Evolutionary conservation across 768 basidiomycete species (phyloP), one percentile per base, ranked within the genome.

Genomic region (Mycena vulgaris): DNA sequence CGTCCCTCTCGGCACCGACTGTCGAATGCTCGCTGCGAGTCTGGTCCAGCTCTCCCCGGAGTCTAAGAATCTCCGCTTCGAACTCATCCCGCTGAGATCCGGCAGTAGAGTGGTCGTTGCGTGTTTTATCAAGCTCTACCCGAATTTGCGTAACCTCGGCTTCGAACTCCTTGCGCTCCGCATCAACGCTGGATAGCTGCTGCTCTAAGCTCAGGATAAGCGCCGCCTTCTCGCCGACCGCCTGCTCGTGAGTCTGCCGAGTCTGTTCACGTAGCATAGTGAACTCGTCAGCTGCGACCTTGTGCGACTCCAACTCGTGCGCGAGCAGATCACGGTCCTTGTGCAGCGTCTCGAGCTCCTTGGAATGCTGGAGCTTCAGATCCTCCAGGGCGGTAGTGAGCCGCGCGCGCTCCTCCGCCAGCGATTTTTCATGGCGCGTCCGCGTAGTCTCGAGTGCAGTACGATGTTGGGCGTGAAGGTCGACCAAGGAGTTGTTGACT

Each of bases 251-350:
- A 39, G 72, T 76, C 60, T 83, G 75, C 10, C 79, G 81, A 25
- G 79, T 72, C 75, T 86, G 82, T 66, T 85, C 88, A 70, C 78
- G 88, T 30, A 85, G 66, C 27, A 83, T 69, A 19, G 87, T 83
- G 60, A 90, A 86, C 75, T 83, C 90, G 64, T 86, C 83, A 7
- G 85, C 82, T 13, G 86, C 84, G 47, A 77, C 83, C 76, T 90
- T 92, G 77, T 89, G 82, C 11, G 87, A 83, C 73, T 91, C 89
- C 17, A 94, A 79, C 76, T 95, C 91, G 69, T 89, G 79, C 10
- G 83, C 75, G 35, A 92, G 83, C 27, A 81, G 63, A 27, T 89
- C 85, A 30, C 84, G 84, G 61, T 90, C 86, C 71, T 83, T 82
- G 68, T 82, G 83, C 68, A 89, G 79, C 17, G 77, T 76, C 67